Evolutionary conservation across 2,329 filamentous ascomycete genomes (phyloP).

Genomic region (Pezizomycotina sp.): DNA sequence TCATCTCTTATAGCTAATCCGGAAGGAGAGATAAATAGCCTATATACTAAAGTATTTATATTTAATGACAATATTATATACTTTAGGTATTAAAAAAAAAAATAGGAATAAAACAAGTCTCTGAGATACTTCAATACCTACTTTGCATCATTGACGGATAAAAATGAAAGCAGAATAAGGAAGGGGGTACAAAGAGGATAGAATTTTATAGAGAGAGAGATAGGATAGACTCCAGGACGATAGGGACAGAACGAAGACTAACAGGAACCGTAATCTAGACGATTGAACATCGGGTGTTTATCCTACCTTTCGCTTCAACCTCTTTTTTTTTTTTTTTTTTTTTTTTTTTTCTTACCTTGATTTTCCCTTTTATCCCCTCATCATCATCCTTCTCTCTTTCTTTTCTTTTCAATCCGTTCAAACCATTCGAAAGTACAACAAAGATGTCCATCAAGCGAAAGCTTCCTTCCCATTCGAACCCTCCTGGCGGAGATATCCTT

Average conservation of each 20-base stretch:
- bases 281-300: conserved; percentile 2
- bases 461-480: conserved; percentile 13
- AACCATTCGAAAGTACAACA: not conserved
- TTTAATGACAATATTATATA: too few species aligned
- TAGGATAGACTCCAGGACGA: conserved; percentile 2
- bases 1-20: too few species aligned
- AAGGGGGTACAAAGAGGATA: conserved; percentile 3
- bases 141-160: too few species aligned
- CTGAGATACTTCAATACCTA: too few species aligned
- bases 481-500: conserved; percentile 7
- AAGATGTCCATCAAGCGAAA: conserved; percentile 15
- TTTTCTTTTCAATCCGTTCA: not conserved
- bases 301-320: not conserved
- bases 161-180: too few species aligned
- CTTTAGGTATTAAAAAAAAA: too few species aligned
- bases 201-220: conserved; percentile 4
- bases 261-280: too few species aligned
- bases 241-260: too few species aligned
- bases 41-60: too few species aligned
- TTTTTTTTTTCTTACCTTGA: conserved; percentile 11
- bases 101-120: too few species aligned
- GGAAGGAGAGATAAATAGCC: too few species aligned
- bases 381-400: not conserved
- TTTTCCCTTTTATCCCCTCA: conserved; percentile 1
- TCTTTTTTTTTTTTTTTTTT: not conserved